These are phyloP conservation scores for Phaeosphaeriaceae sp. DNA, from an alignment of 2,329 filamentous ascomycete species.

Conservation along the genomic window DNA sequence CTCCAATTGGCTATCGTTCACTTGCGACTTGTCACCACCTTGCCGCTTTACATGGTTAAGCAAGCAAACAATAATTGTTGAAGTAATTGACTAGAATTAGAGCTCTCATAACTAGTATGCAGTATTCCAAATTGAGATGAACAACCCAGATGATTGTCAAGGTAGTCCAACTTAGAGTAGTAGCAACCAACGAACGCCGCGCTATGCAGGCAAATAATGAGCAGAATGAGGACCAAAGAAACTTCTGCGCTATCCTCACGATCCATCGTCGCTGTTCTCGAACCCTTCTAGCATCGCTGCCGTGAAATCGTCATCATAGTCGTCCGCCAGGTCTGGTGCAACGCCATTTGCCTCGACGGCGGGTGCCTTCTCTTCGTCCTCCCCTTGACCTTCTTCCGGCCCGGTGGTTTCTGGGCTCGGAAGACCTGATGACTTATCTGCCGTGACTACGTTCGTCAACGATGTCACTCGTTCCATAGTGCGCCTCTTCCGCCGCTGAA, in stretches of 20 bases:
- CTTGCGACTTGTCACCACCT: background rate
- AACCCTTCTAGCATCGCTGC: slow-evolving; percentile 54
- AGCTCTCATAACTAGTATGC: slow-evolving; percentile 6
- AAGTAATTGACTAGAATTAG: slow-evolving; percentile 1
- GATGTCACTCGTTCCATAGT: slow-evolving; percentile 57
- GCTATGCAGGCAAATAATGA: slow-evolving; percentile 45
- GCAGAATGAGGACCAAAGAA: slow-evolving; percentile 10
- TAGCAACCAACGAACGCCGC: slow-evolving; percentile 45
- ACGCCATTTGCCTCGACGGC: slow-evolving; percentile 32
- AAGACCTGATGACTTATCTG: slow-evolving; percentile 51
- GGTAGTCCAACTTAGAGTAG: slow-evolving; percentile 15
- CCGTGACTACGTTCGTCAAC: slow-evolving; percentile 52
- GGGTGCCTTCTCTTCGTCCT: slow-evolving; percentile 54
- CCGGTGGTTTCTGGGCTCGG: slow-evolving; percentile 51
- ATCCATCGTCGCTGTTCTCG: slow-evolving; percentile 31
- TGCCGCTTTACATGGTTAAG: background rate
- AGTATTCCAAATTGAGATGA: slow-evolving; percentile 6
- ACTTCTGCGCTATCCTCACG: slow-evolving; percentile 5
- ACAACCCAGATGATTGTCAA: slow-evolving; percentile 12
- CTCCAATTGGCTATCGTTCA: background rate
- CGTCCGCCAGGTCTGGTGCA: slow-evolving; percentile 51
- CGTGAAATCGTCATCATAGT: slow-evolving; percentile 63
- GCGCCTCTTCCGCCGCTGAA: slow-evolving; percentile 58
- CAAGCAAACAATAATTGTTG: background rate
- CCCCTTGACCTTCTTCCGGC: slow-evolving; percentile 49